phyloP scores from a whole-genome alignment of 352 stramenopile genomes.

The Globisporangium solare region DNA sequence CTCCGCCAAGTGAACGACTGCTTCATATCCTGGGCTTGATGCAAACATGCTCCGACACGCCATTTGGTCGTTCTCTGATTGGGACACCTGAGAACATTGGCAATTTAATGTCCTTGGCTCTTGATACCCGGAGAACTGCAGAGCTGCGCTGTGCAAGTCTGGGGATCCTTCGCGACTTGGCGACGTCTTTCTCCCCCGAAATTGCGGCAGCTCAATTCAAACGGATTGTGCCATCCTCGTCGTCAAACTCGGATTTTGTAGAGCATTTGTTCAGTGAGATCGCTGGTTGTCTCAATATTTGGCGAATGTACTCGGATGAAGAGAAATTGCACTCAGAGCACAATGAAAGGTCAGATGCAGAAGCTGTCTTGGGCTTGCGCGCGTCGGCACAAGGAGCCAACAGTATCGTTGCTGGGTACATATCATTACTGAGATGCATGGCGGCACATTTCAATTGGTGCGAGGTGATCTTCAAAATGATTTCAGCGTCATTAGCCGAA shows the following conservation, averaged over 20 bases:
- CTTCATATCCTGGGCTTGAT: constrained; percentile 64
- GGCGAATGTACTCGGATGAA: constrained; percentile 26
- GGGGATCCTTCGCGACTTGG: constrained; percentile 41
- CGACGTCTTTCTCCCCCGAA: constrained; percentile 24
- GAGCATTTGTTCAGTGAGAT: constrained; percentile 35
- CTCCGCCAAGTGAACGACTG: constrained; percentile 41
- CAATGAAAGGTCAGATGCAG: not conserved
- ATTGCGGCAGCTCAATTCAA: constrained; percentile 34
- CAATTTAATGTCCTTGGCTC: constrained; percentile 54
- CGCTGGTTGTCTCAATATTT: constrained; percentile 34
- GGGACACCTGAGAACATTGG: constrained; percentile 52
- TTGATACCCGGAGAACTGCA: constrained; percentile 37
- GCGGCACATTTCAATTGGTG: constrained; percentile 27
- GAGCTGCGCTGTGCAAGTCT: constrained; percentile 48
- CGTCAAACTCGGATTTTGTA: constrained; percentile 21
- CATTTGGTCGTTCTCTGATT: constrained; percentile 48
- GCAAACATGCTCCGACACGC: constrained; percentile 50
- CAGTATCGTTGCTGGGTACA: constrained; percentile 37
- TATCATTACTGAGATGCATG: constrained; percentile 42
- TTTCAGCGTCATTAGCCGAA: constrained; percentile 17
- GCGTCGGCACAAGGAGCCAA: constrained; percentile 36
- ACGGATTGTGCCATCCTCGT: constrained; percentile 14
- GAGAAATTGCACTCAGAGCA: not conserved
- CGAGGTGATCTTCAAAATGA: constrained; percentile 20
- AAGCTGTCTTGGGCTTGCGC: constrained; percentile 27